Evolutionary conservation across 257 asterid genomes (phyloP), one percentile per base, ranked within the genome.

Genomic region (Solanum pennellii): DNA sequence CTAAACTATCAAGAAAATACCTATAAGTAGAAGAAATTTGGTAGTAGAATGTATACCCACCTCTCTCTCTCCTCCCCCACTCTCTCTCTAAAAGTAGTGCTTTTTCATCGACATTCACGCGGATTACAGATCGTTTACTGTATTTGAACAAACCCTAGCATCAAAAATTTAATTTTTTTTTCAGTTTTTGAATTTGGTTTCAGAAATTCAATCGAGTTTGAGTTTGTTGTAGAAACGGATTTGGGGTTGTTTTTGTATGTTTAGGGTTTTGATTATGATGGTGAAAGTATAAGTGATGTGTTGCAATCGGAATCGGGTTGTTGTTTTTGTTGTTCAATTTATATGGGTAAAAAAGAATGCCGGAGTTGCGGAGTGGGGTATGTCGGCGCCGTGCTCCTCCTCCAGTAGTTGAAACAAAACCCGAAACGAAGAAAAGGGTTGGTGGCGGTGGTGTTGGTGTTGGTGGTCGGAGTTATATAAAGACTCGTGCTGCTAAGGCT

Each of bases 401-500:
- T 73, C 77, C 71, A 60, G 82, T 71, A 68, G 71, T 33, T 31
- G 86, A 29, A 75, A 31, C 35, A 85, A 59, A 44, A 45, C 39
- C 87, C 5, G 18, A 66, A 66, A 56, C 35, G 39, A 62, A 83
- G 47, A 23, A 65, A 25, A 18, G 59, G 82, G 76, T 73, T 15
- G 87, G 33, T 42, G 85, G 52, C 4, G 62, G 2, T 47, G 71
- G 52, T 15, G 44, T 12, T 66, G 25, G n/a, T 35, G 86, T n/a
- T 42, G 88, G 56, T 66, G 62, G 44, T 44, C 12, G 82, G 35
- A 41, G 13, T 23, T 87, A 73, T 76, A 86, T 90, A 56, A 89
- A 87, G 83, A 90, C 91, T 52, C 86, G 90, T 20, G 92, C 92
- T 14, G 92, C 91, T 13, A 87, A 85, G 60, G 92, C 88, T 9